Evolutionary conservation across 2,329 filamentous ascomycete genomes (phyloP).

Genomic region (Fusarium marasasianum): DNA sequence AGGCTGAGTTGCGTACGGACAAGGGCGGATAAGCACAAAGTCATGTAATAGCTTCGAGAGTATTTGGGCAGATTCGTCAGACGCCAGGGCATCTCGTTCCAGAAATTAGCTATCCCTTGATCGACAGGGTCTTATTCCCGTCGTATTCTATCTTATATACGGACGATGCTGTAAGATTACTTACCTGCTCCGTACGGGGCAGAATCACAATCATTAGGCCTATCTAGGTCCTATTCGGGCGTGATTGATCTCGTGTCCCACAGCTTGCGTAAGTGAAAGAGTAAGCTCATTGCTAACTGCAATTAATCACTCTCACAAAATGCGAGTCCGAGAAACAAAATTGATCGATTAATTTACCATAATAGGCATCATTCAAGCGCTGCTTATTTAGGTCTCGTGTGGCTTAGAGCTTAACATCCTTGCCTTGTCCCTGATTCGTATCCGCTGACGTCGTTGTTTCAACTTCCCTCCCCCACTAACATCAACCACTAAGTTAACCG

Average conservation of each 20-base stretch:
- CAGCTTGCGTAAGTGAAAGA: not conserved
- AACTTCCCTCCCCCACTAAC: slow-evolving; percentile 19
- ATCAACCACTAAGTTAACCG: not conserved
- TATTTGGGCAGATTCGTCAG: not conserved
- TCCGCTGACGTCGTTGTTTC: slow-evolving; percentile 28
- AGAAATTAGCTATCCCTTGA: not conserved
- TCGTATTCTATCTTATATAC: not conserved
- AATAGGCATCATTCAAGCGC: not conserved
- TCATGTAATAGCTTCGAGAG: not conserved
- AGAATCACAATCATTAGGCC: not conserved
- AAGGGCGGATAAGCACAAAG: not conserved
- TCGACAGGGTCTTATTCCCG: slow-evolving; percentile 9
- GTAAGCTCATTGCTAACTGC: not conserved
- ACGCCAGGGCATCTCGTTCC: not conserved
- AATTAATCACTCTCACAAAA: not conserved
- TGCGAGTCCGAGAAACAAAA: not conserved
- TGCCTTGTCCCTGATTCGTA: slow-evolving; percentile 19
- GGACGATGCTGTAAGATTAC: not conserved
- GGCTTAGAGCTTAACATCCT: slow-evolving; percentile 9
- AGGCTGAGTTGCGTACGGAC: not conserved
- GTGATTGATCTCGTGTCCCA: not conserved
- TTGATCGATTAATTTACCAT: not conserved
- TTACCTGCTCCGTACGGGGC: not conserved
- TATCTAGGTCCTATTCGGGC: not conserved
- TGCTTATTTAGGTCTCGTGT: not conserved